Conservation (phyloP, 495 filamentous ascomycete genomes). For the Lentithecium fluviatile region DNA sequence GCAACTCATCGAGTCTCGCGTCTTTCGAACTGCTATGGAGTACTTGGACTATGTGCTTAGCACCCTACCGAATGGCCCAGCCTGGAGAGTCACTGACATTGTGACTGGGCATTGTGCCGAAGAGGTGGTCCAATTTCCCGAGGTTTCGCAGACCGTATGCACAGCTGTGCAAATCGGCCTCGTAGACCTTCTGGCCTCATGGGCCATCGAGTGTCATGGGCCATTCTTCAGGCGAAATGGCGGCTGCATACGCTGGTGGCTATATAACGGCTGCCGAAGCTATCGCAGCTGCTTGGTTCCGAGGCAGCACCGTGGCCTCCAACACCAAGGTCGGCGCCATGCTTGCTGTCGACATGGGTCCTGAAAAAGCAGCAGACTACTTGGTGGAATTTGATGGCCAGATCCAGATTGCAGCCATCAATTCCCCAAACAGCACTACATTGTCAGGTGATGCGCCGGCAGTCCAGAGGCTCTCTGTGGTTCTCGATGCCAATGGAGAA, state of each 20-base stretch:
- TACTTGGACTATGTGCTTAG: too few species aligned
- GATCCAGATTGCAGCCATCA: conserved; percentile 18
- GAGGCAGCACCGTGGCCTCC: not conserved
- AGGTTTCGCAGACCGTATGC: conserved; percentile 25
- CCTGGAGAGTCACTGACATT: too few species aligned
- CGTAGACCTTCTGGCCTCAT: conserved; percentile 16
- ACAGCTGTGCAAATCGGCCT: conserved; percentile 27
- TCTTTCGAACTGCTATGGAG: too few species aligned
- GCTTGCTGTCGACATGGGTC: conserved; percentile 17
- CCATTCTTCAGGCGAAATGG: conserved; percentile 30
- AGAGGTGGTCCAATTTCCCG: conserved; percentile 3
- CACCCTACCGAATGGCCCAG: too few species aligned
- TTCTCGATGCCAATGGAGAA: not conserved
- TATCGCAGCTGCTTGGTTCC: conserved; percentile 16
- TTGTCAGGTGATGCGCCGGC: conserved; percentile 11
- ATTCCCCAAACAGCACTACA: conserved; percentile 24
- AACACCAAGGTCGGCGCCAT: conserved; percentile 12
- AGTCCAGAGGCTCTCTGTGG: not conserved
- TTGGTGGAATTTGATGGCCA: not conserved
- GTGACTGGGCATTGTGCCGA: too few species aligned
- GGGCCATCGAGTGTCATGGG: conserved; percentile 3
- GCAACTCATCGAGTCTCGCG: too few species aligned
- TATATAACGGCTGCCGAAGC: conserved; percentile 11
- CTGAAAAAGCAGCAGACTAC: not conserved
- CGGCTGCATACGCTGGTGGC: conserved; percentile 24